Base-by-base conservation (phyloP, 345 rosid species). In the Garcia nutans region DNA sequence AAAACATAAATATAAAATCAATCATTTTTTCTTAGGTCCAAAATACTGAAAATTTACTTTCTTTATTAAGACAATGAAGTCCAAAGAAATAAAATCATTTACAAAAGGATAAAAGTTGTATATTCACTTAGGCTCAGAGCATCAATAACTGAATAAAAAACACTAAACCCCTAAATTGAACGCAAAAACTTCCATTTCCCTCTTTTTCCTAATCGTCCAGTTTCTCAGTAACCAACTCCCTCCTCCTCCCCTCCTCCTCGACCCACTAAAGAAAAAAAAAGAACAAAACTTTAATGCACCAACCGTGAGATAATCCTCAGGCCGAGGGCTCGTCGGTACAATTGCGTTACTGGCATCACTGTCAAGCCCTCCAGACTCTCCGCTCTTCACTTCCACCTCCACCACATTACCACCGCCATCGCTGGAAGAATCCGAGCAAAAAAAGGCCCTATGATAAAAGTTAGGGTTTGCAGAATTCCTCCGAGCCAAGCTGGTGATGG, bases 281-380 rank as follows among this genome's bases (percentile, higher is more conserved):
- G 12, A 6, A 54, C 6, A 55, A 52, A 8, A 13, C 54, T 64
- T 68, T 47, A 28, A 23, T 33, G 17, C 37, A 74, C 91, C 28
- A 69, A 96, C 99, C 92, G 93, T 88, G 66, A 89, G 85, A 80
- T 90, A 96, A 85, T 96, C 99, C 77, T 96, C 98, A 0, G 91
- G 98, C 41, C 92, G 85, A 47, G 97, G 97, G 54, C 81, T 77
- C 33, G 96, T 88, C 1, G 97, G 78, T 49, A 96, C 93, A 49
- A 96, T 92, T 42, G 98, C 98, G 31, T 85, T 82, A 77, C 90
- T 91, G n/a, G 85, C 96, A 15, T 80, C 63, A 3, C 26, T 56
- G 11, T 85, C 92, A 10, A 87, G 41, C 41, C 41, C 73, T 15
- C 78, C 92, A 6, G 88, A 68, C 61, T 87, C 88, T 0, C 69